These are phyloP conservation scores for Filosporella fistucella DNA, from an alignment of 495 filamentous ascomycete genomes.

Conservation along the genomic window DNA sequence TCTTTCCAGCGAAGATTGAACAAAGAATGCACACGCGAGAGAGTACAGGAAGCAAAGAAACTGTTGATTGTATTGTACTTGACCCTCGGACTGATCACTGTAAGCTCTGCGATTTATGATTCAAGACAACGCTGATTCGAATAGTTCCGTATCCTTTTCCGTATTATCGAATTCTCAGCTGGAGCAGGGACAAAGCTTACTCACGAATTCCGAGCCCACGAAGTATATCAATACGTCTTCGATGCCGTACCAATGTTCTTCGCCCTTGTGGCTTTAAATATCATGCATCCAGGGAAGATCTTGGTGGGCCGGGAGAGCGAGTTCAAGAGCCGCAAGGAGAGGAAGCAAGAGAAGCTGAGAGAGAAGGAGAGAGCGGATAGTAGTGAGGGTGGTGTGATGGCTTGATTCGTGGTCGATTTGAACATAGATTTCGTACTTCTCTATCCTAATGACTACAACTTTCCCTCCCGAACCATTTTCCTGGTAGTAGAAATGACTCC, in stretches of 20 bases:
- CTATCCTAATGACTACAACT: conserved; percentile 8
- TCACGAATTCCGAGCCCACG: conserved; percentile 40
- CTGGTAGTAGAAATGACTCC: conserved; percentile 31
- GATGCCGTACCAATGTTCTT: conserved; percentile 52
- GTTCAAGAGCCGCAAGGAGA: conserved; percentile 8
- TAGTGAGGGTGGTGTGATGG: not conserved
- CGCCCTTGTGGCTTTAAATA: conserved; percentile 38
- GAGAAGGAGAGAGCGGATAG: not conserved
- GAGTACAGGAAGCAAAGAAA: conserved; percentile 9
- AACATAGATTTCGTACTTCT: not conserved
- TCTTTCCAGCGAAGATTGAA: conserved; percentile 25
- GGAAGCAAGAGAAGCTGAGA: not conserved
- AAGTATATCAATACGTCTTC: conserved; percentile 40
- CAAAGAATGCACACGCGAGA: conserved; percentile 14
- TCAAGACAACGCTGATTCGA: not conserved
- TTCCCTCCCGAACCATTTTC: conserved; percentile 30
- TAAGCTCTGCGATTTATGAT: conserved; percentile 5
- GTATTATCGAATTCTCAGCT: conserved; percentile 46
- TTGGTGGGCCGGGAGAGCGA: conserved; percentile 30
- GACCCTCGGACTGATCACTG: conserved; percentile 35
- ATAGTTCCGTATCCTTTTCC: conserved; percentile 48
- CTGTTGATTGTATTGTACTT: conserved; percentile 35
- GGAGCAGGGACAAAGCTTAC: conserved; percentile 27
- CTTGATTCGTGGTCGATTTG: not conserved
- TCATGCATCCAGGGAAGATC: conserved; percentile 47